Conservation (phyloP, 2,329 filamentous ascomycete species). For the Exophiala bonariae region DNA sequence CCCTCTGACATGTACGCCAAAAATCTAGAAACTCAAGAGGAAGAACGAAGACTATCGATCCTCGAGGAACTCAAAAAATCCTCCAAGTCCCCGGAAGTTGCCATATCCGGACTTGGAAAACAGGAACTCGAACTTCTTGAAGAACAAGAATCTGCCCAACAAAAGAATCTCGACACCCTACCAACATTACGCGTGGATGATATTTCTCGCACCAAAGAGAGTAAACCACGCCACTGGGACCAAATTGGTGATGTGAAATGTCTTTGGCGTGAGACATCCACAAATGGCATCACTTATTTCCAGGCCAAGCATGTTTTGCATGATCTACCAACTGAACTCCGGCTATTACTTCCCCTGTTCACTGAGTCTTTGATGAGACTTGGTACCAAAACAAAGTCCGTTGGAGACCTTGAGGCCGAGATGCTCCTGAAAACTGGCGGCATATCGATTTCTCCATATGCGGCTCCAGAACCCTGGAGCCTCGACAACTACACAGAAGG, state of each 20-base stretch:
- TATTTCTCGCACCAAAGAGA: constrained; percentile 77
- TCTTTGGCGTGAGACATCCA: constrained; percentile 89
- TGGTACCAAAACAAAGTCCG: constrained; percentile 81
- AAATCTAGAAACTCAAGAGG: constrained; percentile 75
- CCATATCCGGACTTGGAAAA: constrained; percentile 69
- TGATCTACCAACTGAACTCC: constrained; percentile 78
- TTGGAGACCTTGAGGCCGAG: constrained; percentile 92
- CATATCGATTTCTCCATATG: constrained; percentile 79
- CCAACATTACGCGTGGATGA: constrained; percentile 87
- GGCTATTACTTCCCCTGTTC: constrained; percentile 83
- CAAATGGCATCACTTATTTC: constrained; percentile 96
- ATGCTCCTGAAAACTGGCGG: constrained; percentile 97
- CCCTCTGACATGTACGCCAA: constrained; percentile 75
- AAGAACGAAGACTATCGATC: constrained; percentile 66
- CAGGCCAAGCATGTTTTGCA: constrained; percentile 79
- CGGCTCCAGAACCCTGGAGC: constrained; percentile 74
- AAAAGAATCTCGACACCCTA: constrained; percentile 81
- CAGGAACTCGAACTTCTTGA: constrained; percentile 77
- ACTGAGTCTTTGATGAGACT: constrained; percentile 91
- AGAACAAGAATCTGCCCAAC: constrained; percentile 80
- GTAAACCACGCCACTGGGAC: constrained; percentile 64
- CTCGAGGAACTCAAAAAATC: constrained; percentile 55
- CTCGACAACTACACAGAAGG: constrained; percentile 75
- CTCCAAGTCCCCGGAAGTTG: constrained; percentile 70
- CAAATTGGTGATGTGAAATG: constrained; percentile 65